These are phyloP conservation scores for Hansfordia pulvinata DNA, from an alignment of 2,329 filamentous ascomycete species.

Conservation along the genomic window DNA sequence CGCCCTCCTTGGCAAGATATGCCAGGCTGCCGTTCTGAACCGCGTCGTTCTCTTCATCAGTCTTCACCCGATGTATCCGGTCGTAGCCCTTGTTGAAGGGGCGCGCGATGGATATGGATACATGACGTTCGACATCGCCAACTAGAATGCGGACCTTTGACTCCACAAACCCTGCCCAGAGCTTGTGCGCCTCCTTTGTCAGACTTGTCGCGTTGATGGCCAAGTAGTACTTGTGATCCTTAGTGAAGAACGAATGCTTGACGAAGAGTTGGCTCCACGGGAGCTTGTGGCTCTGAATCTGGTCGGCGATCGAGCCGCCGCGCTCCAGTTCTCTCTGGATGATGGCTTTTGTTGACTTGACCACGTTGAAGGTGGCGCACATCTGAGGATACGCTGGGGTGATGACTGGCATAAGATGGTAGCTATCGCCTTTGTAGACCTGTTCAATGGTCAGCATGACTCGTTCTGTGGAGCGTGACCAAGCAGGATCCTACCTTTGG, in stretches of 20 bases:
- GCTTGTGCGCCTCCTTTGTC: conserved; percentile 70
- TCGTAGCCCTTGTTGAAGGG: conserved; percentile 91
- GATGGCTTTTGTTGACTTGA: conserved; percentile 69
- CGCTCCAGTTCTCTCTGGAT: conserved; percentile 74
- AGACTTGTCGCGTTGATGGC: conserved; percentile 73
- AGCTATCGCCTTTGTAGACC: conserved; percentile 67
- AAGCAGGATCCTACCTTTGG: conserved; percentile 48
- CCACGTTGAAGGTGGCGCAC: conserved; percentile 94
- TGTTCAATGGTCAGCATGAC: conserved; percentile 20
- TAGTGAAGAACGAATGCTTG: conserved; percentile 86
- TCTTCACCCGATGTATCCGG: conserved; percentile 58
- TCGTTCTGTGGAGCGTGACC: neutral
- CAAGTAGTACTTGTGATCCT: conserved; percentile 91
- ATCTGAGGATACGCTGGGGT: conserved; percentile 95
- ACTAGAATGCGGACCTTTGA: conserved; percentile 85
- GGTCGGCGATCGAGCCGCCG: conserved; percentile 62
- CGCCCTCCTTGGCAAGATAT: conserved; percentile 23
- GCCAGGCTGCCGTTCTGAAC: conserved; percentile 39
- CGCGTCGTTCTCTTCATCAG: conserved; percentile 34
- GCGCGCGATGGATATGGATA: conserved; percentile 70
- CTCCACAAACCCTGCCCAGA: conserved; percentile 86
- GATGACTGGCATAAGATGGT: conserved; percentile 94
- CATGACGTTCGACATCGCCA: conserved; percentile 66
- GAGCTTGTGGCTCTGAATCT: conserved; percentile 63
- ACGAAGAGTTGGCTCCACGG: conserved; percentile 81